These are phyloP conservation scores for Paramecium bursaria DNA, from an alignment of 73 alveolate genomes.

Conservation along the genomic window DNA sequence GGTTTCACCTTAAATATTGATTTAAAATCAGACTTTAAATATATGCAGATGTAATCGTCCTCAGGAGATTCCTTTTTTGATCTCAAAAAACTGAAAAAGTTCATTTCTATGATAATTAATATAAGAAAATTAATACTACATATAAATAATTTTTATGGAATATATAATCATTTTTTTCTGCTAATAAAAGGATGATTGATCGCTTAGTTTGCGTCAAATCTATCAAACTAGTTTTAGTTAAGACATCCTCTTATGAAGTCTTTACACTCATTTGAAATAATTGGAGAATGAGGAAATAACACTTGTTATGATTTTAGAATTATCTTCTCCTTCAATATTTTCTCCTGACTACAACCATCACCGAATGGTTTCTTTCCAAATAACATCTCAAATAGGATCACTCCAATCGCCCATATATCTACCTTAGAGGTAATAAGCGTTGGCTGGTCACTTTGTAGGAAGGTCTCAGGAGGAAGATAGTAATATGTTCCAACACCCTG, in stretches of 20 bases:
- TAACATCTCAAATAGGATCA: slow-evolving; percentile 70
- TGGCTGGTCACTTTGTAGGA: slow-evolving; percentile 81
- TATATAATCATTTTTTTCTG: too few relatives aligned
- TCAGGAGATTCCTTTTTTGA: too few relatives aligned
- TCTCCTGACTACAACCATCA: slow-evolving; percentile 53
- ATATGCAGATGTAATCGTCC: too few relatives aligned
- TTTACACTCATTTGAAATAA: slow-evolving; percentile 63
- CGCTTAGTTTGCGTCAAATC: slow-evolving; percentile 64
- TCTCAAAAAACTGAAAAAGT: too few relatives aligned
- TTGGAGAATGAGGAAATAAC: slow-evolving; percentile 57
- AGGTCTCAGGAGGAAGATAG: slow-evolving; percentile 94
- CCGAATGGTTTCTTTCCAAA: slow-evolving; percentile 79
- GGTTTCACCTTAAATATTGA: too few relatives aligned
- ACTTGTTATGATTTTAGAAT: slow-evolving; percentile 61
- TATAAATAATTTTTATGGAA: too few relatives aligned
- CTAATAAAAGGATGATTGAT: slow-evolving; percentile 54
- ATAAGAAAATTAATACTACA: too few relatives aligned
- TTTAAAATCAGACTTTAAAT: too few relatives aligned
- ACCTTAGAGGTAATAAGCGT: slow-evolving; percentile 66
- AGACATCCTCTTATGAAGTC: slow-evolving; percentile 61
- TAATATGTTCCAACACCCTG: slow-evolving; percentile 95
- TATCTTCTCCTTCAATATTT: slow-evolving; percentile 60
- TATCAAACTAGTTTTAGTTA: slow-evolving; percentile 48
- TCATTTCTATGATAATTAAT: too few relatives aligned
- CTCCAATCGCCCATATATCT: slow-evolving; percentile 81